Percentiles rank a stretch among this genome's conserved stretches.
These are phyloP conservation scores for Pichia scutulata DNA, from an alignment of 805 yeast genomes.

Conservation along the genomic window DNA sequence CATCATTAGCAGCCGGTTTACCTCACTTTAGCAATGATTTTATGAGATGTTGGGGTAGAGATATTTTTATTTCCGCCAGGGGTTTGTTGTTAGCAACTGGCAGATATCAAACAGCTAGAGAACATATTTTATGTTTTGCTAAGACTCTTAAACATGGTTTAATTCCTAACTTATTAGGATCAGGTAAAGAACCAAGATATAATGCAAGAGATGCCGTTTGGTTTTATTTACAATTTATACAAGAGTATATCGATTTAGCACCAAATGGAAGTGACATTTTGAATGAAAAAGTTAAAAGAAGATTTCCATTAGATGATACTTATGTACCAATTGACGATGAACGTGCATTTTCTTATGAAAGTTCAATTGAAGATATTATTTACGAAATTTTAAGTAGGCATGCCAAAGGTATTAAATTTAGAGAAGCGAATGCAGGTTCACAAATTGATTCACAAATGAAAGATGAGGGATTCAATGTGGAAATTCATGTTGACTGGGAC, in stretches of 20 bases:
- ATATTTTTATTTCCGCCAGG: conserved; percentile 79
- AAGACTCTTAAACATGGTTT: conserved; percentile 89
- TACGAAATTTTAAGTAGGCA: conserved; percentile 83
- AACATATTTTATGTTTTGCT: conserved; percentile 81
- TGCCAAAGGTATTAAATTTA: conserved; percentile 76
- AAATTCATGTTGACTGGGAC: conserved; percentile 74
- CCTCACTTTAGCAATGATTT: conserved; percentile 89
- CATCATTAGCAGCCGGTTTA: conserved; percentile 90
- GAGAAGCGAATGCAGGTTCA: conserved; percentile 95
- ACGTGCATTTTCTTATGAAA: conserved; percentile 64
- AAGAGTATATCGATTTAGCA: conserved; percentile 63
- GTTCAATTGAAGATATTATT: conserved; percentile 66
- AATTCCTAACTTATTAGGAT: conserved; percentile 87
- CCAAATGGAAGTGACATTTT: conserved; percentile 66
- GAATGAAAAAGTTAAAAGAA: conserved; percentile 63
- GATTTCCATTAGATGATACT: conserved; percentile 78
- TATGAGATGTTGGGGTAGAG: conserved; percentile 99
- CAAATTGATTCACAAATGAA: conserved; percentile 85
- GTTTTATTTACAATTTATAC: conserved; percentile 87
- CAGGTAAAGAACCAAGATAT: conserved; percentile 89
- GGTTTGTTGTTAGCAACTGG: conserved; percentile 77
- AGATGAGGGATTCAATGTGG: conserved; percentile 85
- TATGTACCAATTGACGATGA: conserved; percentile 63
- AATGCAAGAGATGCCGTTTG: conserved; percentile 97
- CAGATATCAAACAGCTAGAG: conserved; percentile 68